phyloP scores from a whole-genome alignment of 164 flowering plant species.

The Aristolochia californica region DNA sequence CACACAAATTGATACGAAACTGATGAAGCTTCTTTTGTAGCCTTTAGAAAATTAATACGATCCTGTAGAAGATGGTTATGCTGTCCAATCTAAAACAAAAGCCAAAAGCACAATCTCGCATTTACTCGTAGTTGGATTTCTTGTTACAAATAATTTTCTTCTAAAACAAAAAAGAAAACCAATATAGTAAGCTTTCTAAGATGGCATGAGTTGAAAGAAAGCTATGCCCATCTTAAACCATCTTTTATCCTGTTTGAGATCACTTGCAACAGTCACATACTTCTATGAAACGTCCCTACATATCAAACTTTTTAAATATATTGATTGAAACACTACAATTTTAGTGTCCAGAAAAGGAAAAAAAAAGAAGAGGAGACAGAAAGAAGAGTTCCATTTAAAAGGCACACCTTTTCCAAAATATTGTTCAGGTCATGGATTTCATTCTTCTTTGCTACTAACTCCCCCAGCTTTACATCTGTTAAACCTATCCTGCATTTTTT shows the following conservation, averaged over 20 bases:
- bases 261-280: not conserved
- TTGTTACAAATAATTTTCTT: no score
- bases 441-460: conserved; percentile 32
- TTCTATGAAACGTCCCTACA: no score
- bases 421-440: conserved; percentile 35
- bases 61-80: conserved; percentile 22
- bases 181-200: not conserved
- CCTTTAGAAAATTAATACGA: conserved; percentile 33
- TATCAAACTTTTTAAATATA: not conserved
- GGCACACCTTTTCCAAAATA: conserved; percentile 33
- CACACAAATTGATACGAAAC: no score
- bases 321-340: not conserved
- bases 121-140: not conserved
- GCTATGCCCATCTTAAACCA: not conserved
- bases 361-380: not conserved
- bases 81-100: conserved; percentile 42
- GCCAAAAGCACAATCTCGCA: no score
- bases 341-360: not conserved
- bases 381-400: not conserved
- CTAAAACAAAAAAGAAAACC: not conserved
- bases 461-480: conserved; percentile 23
- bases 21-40: conserved; percentile 18
- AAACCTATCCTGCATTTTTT: conserved; percentile 38
- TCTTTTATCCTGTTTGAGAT: not conserved
- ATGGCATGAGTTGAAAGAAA: not conserved